A percentile compares a stretch with the other conserved stretches of the same genome.
Conservation (phyloP, 2,329 filamentous ascomycete genomes). For the Zymoseptoria pseudotritici region DNA sequence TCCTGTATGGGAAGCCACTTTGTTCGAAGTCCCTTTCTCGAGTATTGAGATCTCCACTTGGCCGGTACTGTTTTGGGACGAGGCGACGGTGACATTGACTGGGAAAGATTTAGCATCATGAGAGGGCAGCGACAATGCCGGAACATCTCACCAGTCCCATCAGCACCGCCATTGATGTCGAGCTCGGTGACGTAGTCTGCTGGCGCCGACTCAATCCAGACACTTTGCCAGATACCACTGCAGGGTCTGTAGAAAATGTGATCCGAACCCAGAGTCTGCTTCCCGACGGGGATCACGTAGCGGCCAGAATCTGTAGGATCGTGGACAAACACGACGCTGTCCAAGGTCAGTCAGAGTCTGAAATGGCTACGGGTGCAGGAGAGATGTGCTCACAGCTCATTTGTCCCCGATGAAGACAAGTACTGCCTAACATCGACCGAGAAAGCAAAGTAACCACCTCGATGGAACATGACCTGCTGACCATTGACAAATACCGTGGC, state of each 20-base stretch:
- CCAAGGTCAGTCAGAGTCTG: slow-evolving; percentile 35
- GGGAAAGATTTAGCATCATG: background rate
- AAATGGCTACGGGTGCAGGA: slow-evolving; percentile 52
- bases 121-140: background rate
- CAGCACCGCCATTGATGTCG: slow-evolving; percentile 50
- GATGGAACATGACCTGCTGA: slow-evolving; percentile 45
- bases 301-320: slow-evolving; percentile 56
- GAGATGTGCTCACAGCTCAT: slow-evolving; percentile 47
- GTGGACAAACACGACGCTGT: slow-evolving; percentile 55
- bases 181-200: slow-evolving; percentile 50
- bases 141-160: slow-evolving; percentile 42
- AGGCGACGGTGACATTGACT: slow-evolving; percentile 39
- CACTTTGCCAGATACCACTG: slow-evolving; percentile 69
- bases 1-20: slow-evolving; percentile 39
- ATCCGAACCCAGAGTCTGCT: slow-evolving; percentile 47
- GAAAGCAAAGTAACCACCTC: slow-evolving; percentile 53
- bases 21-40: slow-evolving; percentile 8
- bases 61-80: slow-evolving; percentile 30
- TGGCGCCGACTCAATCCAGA: slow-evolving; percentile 62
- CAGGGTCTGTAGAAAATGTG: slow-evolving; percentile 67
- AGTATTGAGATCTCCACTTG: slow-evolving; percentile 31
- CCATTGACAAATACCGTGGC: slow-evolving; percentile 52
- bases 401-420: slow-evolving; percentile 56
- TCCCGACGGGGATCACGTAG: slow-evolving; percentile 55
- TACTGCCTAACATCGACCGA: slow-evolving; percentile 53